Evolutionary conservation across 2,329 filamentous ascomycete species (phyloP), one percentile per base, ranked within the genome.

Genomic region (Pseudogymnoascus verrucosus): DNA sequence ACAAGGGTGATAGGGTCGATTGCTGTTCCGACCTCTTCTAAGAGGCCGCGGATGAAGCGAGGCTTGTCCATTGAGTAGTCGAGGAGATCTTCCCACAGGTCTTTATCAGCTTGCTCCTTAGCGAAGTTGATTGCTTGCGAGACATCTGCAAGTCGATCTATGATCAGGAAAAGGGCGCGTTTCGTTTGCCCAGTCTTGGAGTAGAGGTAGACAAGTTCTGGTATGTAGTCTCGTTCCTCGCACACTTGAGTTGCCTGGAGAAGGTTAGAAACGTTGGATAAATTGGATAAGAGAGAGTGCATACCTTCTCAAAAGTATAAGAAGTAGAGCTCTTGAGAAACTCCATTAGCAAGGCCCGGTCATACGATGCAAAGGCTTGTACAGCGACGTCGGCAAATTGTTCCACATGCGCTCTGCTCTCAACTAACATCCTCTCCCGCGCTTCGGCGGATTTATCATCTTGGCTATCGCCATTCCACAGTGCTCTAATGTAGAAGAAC

Each of bases 61-160:
- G 95, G 95, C 72, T 97, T 96, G 77, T 97, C 92, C 95, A 99
- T 98, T 65, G 90, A 93, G 75, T 98, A 98, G 69, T 93, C 87
- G 5, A 99, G 84, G 6, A 99, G 81, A 71, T 98, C 93, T 67
- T 96, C 90, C 95, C 95, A 99, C 0, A 99, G 82, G 69, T 97
- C 93, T 0, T 88, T 87, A 70, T 97, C 93, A 67, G 95, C 88
- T 72, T 98, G 92, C 66, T 93, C 89, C 74, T 97, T 97, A 62
- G 92, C 93, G 71, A 99, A 99, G 1, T 89, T 84, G 69, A 99
- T 99, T 7, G 95, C 95, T 69, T 95, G 92, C 60, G 88, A 89
- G 60, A 98, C 93, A 73, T 99, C 91, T 64, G 88, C 87, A 4
- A 99, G 82, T n/a, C 91, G 88, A 70, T 96, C 91, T 67, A 98